Evolutionary conservation across 306 rosid species (phyloP), one percentile per base, ranked within the genome.

Genomic region (Glycine latifolia): DNA sequence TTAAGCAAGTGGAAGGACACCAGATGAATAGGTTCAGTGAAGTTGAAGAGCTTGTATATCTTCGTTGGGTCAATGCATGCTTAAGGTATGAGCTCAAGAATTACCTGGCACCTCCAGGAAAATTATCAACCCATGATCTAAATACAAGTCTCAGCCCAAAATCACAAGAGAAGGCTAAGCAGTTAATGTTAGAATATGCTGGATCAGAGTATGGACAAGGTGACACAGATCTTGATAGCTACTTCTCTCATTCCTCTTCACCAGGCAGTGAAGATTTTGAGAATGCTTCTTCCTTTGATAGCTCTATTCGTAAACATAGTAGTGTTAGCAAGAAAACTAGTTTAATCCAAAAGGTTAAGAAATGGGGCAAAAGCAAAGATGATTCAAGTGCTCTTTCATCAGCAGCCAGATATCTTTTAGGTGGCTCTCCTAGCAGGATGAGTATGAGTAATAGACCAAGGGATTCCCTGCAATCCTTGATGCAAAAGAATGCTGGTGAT

Each of bases 1-100:
- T 68, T 69, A 94, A 89, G 89, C 98, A 91, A 84, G 91, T 94
- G 84, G 98, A 91, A 86, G 93, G 92, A 79, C 93, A 90, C 77
- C 98, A 94, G 82, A 84, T 94, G 86, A 90, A 89, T 63, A 87
- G 94, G 73, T 94, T 94, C 61, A 87, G 91, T 79, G 98, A 94
- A 87, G 97, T 94, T 81, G 98, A 94, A 91, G 97, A 94, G 80
- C 89, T 94, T 70, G 97, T 94, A 58, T 91, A 94, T 82, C 93
- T 94, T 60, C 93, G 98, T 49, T 94, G 98, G 98, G 90, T 91
- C 85, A 94, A 94, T 73, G 98, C 98, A 67, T 91, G 98, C 87
- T 86, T 94, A 86, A 86, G 97, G 83, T 94, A 76, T 80, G 98
- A 94, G 75, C 97, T 91, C 73, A 85, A 93, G 72, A 89, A 91